Evolutionary conservation across 768 basidiomycete species (phyloP).

Genomic region (Termitomyces sp.): DNA sequence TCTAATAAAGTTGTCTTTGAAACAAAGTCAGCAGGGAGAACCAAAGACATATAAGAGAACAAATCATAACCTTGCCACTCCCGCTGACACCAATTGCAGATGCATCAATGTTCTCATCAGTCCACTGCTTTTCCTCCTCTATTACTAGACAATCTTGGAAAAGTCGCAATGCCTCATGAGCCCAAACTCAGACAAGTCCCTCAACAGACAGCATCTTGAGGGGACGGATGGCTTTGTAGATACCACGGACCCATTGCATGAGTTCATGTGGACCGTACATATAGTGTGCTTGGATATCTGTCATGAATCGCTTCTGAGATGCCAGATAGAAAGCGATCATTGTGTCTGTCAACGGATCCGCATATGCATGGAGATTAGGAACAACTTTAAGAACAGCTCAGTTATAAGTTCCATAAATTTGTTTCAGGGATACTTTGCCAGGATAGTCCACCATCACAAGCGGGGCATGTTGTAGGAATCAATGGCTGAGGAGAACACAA

Average conservation of each 20-base stretch:
- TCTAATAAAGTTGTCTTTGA: no score
- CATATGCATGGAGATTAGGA: conserved; percentile 88
- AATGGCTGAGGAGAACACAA: conserved; percentile 95
- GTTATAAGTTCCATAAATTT: conserved; percentile 98
- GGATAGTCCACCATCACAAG: no score
- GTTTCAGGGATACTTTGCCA: conserved; percentile 93
- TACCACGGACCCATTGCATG: conserved; percentile 95
- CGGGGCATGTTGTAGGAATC: conserved; percentile 97
- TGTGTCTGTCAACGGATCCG: no score
- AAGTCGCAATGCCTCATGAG: conserved; percentile 93
- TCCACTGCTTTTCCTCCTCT: conserved; percentile 93
- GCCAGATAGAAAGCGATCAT: no score
- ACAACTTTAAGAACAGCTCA: conserved; percentile 94
- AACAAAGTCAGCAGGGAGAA: no score
- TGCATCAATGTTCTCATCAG: no score
- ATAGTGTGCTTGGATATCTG: no score
- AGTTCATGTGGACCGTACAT: conserved; percentile 99
- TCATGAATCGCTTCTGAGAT: no score
- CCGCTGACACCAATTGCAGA: no score
- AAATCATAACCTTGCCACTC: no score
- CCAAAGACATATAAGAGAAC: no score
- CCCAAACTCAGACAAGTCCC: conserved; percentile 96
- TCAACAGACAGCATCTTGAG: no score
- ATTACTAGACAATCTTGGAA: conserved; percentile 97
- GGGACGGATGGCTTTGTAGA: conserved; percentile 95